Base-by-base conservation (phyloP, 2,329 filamentous ascomycete species). In the Lachnellula subtilissima region DNA sequence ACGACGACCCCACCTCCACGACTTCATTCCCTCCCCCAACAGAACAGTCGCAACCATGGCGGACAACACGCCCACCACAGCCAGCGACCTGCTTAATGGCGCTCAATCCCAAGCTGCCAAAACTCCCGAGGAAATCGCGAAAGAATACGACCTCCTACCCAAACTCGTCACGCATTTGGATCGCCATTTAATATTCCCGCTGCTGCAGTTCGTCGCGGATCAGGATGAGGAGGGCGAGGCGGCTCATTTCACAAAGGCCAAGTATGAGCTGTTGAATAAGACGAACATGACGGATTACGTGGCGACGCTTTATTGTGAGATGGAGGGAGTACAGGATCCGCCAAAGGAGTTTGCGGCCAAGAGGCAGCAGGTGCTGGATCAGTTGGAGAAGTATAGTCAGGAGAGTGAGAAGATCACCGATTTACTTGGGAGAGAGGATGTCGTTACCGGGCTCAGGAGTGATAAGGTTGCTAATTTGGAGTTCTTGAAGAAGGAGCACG, bases 261-360 rank as follows among this genome's bases (percentile, higher is more conserved):
- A 96, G 76, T 96, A 93, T 74, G 87, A 93, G 76, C 85, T 99
- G 57, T 85, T 99, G 66, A 93, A 96, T 78, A 87, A 91, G 74
- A 97, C 94, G 70, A 97, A 97, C 81, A 99, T 99, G 94, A 94
- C 88, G 69, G 94, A 99, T 76, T 99, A 96, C 73, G 90, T 97
- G 53, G 92, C 92, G 70, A 89, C 87, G 69, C 79, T 99, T 65
- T 91, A 96, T 80, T 88, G 89, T 72, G 89, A 97, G 70, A 84
- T 99, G 64, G 85, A 97, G 78, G 82, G 86, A 67, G 83, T 91
- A 62, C 81, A 88, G 58, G 82, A 89, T 60, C 78, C 88, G 53
- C 92, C 94, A 50, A 82, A 87, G 61, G 91, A 97, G 75, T 97
- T 92, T 74, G 83, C 85, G 67, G 86, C 88, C 74, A 95, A 94